These are phyloP conservation scores for Termitomyces sp. DNA, from an alignment of 768 basidiomycete species.

Conservation along the genomic window DNA sequence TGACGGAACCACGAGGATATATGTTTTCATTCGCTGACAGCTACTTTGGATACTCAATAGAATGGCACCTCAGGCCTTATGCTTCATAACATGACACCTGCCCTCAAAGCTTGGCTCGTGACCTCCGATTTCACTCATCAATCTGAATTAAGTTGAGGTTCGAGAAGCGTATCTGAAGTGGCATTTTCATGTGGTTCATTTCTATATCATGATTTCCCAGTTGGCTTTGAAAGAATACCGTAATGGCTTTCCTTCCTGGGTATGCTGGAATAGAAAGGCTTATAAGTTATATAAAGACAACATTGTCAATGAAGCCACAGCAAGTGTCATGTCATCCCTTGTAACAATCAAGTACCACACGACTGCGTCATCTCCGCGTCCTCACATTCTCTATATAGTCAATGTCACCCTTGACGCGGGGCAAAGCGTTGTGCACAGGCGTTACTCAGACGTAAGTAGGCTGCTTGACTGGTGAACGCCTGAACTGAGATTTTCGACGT, in stretches of 20 bases:
- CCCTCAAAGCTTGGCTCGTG: background rate
- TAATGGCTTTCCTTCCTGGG: background rate
- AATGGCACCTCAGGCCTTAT: background rate
- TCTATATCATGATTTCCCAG: background rate
- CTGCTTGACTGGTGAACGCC: background rate
- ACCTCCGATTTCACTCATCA: background rate
- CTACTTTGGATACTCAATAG: background rate
- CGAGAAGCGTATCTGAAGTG: background rate
- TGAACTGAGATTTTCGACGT: background rate
- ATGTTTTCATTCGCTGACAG: background rate
- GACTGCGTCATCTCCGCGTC: slow-evolving; percentile 40
- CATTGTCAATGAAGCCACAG: background rate
- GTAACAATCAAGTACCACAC: slow-evolving; percentile 38
- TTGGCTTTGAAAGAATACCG: background rate
- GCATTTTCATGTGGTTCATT: background rate
- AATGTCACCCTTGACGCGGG: slow-evolving; percentile 25
- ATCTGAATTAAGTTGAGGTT: background rate
- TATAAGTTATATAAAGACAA: background rate
- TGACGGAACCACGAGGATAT: background rate
- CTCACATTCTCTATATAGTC: slow-evolving; percentile 43
- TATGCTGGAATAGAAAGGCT: background rate
- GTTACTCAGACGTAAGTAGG: background rate
- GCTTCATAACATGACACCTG: background rate
- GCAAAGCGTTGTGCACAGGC: background rate
- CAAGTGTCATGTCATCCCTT: slow-evolving; percentile 16